These are phyloP conservation scores for Spirogloea muscicola DNA, from an alignment of 139 green algal genomes.

Conservation along the genomic window DNA sequence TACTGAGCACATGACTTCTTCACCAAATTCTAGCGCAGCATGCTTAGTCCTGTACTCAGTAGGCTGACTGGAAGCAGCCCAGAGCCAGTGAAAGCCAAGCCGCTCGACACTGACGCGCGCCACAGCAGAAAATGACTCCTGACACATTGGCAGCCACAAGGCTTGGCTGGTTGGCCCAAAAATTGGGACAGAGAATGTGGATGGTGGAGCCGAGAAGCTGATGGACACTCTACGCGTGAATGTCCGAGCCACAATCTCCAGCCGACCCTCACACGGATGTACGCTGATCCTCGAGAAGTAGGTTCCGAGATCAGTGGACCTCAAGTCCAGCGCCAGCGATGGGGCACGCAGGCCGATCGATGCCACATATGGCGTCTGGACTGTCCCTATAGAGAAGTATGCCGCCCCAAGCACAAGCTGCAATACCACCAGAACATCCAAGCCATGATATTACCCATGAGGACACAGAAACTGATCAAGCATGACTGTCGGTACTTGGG, in stretches of 20 bases:
- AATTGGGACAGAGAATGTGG: background rate
- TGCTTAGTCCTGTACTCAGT: background rate
- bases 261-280: background rate
- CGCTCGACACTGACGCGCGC: background rate
- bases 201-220: background rate
- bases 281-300: background rate
- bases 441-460: background rate
- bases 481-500: background rate
- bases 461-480: background rate
- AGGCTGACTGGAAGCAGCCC: background rate
- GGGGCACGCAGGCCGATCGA: background rate
- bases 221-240: background rate
- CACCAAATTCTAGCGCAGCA: slow-evolving; percentile 3
- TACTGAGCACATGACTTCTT: background rate
- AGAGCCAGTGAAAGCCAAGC: background rate
- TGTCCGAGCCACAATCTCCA: background rate
- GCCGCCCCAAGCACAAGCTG: background rate
- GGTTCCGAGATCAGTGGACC: background rate
- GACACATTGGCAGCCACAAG: background rate
- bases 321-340: background rate
- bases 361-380: background rate
- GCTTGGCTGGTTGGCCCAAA: background rate
- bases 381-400: background rate
- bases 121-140: background rate
- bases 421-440: no score